Evolutionary conservation across 1,139 yeast species (phyloP).

Genomic region (Hanseniaspora uvarum): DNA sequence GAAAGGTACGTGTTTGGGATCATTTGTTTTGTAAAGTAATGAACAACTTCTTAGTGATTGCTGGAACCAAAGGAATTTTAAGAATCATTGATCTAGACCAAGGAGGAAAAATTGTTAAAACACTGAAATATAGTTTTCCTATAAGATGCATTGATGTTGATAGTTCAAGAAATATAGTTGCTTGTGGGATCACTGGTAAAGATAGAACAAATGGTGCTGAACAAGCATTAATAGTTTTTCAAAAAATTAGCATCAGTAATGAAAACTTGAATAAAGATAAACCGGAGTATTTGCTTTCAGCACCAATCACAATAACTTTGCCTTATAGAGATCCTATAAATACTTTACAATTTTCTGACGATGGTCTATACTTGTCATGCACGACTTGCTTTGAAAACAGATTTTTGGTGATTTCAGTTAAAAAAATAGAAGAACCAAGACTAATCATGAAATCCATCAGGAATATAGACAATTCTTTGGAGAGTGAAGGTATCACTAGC

Average conservation of each 20-base stretch:
- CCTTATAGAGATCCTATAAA: slow-evolving; percentile 83
- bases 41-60: slow-evolving; percentile 48
- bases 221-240: slow-evolving; percentile 69
- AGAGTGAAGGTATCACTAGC: slow-evolving; percentile 82
- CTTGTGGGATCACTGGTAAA: slow-evolving; percentile 74
- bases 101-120: slow-evolving; percentile 55
- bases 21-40: slow-evolving; percentile 57
- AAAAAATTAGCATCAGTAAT: slow-evolving; percentile 31
- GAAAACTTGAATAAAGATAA: not conserved
- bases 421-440: slow-evolving; percentile 56
- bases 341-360: slow-evolving; percentile 57
- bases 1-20: slow-evolving; percentile 40
- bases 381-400: slow-evolving; percentile 78
- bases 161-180: slow-evolving; percentile 52
- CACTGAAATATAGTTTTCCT: slow-evolving; percentile 62
- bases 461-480: slow-evolving; percentile 51
- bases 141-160: slow-evolving; percentile 69
- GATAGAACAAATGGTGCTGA: slow-evolving; percentile 61
- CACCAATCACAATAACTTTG: slow-evolving; percentile 63
- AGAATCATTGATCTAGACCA: slow-evolving; percentile 51
- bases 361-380: slow-evolving; percentile 62
- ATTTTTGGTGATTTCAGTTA: slow-evolving; percentile 63
- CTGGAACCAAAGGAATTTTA: slow-evolving; percentile 66
- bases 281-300: slow-evolving; percentile 26
- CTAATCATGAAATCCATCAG: slow-evolving; percentile 56